These are phyloP conservation scores for Picochlorum sp. DNA, from an alignment of 139 green algal genomes.

Conservation along the genomic window DNA sequence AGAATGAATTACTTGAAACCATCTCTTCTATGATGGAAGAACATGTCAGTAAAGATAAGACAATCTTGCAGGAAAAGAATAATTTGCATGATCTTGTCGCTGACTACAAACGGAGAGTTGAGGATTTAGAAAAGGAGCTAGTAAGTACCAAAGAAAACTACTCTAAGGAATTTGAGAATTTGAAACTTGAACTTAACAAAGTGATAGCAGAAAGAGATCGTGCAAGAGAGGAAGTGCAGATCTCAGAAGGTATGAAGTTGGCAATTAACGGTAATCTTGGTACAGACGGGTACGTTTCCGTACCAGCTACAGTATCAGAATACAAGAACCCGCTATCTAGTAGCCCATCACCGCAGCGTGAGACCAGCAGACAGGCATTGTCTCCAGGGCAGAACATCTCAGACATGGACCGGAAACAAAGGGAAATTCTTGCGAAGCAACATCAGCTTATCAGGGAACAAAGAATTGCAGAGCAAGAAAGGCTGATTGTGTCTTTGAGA, in stretches of 20 bases:
- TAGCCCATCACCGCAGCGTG: not conserved
- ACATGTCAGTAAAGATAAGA: no score
- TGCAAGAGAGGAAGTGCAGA: slow-evolving; percentile 59
- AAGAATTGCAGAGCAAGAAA: slow-evolving; percentile 74
- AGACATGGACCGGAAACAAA: slow-evolving; percentile 59
- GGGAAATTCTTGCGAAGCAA: slow-evolving; percentile 73
- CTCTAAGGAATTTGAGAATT: slow-evolving; percentile 21
- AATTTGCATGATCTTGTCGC: not conserved
- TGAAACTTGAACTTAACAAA: slow-evolving; percentile 65
- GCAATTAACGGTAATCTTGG: no score
- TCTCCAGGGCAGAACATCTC: slow-evolving; percentile 24
- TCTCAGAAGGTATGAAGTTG: no score
- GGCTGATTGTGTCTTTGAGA: slow-evolving; percentile 41
- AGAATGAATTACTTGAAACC: no score
- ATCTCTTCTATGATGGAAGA: no score
- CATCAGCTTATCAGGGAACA: slow-evolving; percentile 76
- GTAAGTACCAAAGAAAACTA: slow-evolving; percentile 1
- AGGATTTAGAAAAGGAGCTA: slow-evolving; percentile 4
- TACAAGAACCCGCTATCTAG: not conserved
- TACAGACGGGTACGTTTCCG: no score
- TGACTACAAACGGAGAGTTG: slow-evolving; percentile 6
- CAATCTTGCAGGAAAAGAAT: not conserved
- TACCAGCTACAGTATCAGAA: no score
- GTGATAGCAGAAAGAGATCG: slow-evolving; percentile 71
- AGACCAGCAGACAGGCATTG: no score